These are phyloP conservation scores for Noccaea caerulescens DNA, from an alignment of 345 rosid species.

Conservation along the genomic window DNA sequence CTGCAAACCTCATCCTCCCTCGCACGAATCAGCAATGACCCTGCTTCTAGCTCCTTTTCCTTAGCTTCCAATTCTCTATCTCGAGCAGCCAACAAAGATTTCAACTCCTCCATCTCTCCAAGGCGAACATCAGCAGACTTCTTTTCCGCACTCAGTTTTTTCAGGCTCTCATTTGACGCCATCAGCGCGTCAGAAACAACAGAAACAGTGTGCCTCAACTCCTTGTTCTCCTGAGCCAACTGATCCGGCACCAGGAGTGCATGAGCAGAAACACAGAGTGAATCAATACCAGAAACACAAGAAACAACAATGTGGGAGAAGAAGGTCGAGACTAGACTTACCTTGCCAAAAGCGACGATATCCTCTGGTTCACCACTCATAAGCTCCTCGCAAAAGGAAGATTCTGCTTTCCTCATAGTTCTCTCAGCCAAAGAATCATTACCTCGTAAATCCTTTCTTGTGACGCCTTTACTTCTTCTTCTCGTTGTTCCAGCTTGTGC, in stretches of 20 bases:
- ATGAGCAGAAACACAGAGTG: neutral
- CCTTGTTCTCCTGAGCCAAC: slow-evolving; percentile 4
- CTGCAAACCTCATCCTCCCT: neutral
- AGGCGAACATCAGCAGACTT: neutral
- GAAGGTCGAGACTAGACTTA: neutral
- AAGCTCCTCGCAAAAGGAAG: neutral
- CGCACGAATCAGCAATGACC: neutral
- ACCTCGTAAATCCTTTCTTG: slow-evolving; percentile 61
- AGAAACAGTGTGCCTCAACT: neutral
- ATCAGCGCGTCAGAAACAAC: slow-evolving; percentile 1
- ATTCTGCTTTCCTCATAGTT: slow-evolving; percentile 53
- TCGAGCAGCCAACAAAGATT: slow-evolving; percentile 9
- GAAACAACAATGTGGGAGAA: neutral
- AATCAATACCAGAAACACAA: neutral
- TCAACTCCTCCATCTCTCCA: neutral
- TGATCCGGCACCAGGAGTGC: neutral
- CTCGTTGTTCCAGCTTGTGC: slow-evolving; percentile 59
- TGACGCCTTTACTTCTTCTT: slow-evolving; percentile 63
- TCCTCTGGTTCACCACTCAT: neutral
- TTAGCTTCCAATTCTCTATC: neutral
- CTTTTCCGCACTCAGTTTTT: neutral
- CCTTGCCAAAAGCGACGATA: neutral
- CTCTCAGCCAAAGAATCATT: slow-evolving; percentile 52
- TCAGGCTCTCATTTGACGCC: neutral
- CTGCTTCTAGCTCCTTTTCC: neutral